Percentiles rank a stretch among this genome's conserved stretches.
Conservation (phyloP, 352 stramenopile species). For the Phytopythium montanum region DNA sequence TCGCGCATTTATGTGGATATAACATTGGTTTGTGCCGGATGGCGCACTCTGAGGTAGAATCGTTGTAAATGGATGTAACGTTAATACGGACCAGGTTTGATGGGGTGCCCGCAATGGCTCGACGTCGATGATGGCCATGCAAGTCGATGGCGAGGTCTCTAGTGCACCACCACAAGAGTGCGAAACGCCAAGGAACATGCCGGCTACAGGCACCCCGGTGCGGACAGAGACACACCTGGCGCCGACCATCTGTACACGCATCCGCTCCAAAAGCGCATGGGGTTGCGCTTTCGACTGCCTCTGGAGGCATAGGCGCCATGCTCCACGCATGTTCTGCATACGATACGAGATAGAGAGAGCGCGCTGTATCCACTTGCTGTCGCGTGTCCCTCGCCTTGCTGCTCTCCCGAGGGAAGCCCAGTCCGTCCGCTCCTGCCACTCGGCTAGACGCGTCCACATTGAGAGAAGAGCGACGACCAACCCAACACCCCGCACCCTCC, state of each 20-base stretch:
- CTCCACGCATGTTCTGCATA: too few relatives aligned
- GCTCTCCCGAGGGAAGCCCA: background rate
- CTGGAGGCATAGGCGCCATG: background rate
- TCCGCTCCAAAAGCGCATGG: background rate
- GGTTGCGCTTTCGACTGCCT: background rate
- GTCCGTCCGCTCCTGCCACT: background rate
- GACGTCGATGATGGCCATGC: too few relatives aligned
- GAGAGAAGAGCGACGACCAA: background rate
- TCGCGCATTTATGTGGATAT: too few relatives aligned
- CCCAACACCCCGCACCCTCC: background rate
- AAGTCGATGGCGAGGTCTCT: too few relatives aligned
- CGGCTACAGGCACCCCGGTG: background rate
- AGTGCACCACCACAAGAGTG: background rate
- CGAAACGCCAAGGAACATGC: background rate
- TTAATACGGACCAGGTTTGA: too few relatives aligned
- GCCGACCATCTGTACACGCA: background rate
- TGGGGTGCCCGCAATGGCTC: too few relatives aligned
- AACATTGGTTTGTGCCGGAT: too few relatives aligned
- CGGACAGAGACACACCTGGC: background rate
- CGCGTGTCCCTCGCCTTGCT: background rate
- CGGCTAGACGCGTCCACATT: background rate
- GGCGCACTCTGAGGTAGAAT: too few relatives aligned
- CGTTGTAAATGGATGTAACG: too few relatives aligned
- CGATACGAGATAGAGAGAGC: background rate
- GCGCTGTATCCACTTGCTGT: background rate